Evolutionary conservation across 805 yeast genomes (phyloP).

Genomic region (Saturnispora kantuleensis): DNA sequence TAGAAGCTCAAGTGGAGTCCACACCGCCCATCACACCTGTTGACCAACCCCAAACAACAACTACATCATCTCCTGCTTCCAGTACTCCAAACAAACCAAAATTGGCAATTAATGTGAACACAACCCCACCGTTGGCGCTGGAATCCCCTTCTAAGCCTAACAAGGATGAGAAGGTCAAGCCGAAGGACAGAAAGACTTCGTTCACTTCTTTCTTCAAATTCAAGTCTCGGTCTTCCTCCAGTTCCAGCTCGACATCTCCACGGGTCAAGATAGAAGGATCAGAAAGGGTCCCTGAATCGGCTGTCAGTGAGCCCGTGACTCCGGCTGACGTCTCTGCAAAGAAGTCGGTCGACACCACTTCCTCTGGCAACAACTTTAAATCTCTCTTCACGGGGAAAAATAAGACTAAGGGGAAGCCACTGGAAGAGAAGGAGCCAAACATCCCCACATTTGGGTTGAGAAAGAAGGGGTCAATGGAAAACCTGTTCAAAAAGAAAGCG

Average conservation of each 20-base stretch:
- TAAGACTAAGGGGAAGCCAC: slow-evolving; percentile 2
- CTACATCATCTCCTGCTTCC: not conserved
- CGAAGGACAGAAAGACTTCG: slow-evolving; percentile 11
- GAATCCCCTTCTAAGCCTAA: not conserved
- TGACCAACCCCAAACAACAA: too few relatives aligned
- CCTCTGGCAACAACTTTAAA: slow-evolving; percentile 7
- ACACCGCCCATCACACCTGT: too few relatives aligned
- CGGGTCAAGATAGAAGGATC: too few relatives aligned
- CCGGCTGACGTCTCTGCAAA: not conserved
- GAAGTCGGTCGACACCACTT: too few relatives aligned
- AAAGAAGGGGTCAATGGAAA: slow-evolving; percentile 4
- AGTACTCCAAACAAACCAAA: not conserved
- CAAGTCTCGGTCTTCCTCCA: slow-evolving; percentile 8
- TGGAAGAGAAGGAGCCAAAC: not conserved
- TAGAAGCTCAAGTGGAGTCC: too few relatives aligned
- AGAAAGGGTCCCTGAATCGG: not conserved
- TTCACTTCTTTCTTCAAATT: slow-evolving; percentile 15
- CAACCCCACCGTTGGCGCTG: not conserved
- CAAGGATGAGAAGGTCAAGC: slow-evolving; percentile 9
- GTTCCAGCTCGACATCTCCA: too few relatives aligned
- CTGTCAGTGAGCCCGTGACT: not conserved
- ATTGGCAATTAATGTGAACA: too few relatives aligned
- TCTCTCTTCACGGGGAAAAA: slow-evolving; percentile 12
- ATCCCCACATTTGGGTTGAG: slow-evolving; percentile 1
- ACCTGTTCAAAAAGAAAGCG: not conserved